A percentile compares a stretch with the other conserved stretches of the same genome.
These are phyloP conservation scores for Amphirosellinia nigrospora DNA, from an alignment of 495 filamentous ascomycete species.

Conservation along the genomic window DNA sequence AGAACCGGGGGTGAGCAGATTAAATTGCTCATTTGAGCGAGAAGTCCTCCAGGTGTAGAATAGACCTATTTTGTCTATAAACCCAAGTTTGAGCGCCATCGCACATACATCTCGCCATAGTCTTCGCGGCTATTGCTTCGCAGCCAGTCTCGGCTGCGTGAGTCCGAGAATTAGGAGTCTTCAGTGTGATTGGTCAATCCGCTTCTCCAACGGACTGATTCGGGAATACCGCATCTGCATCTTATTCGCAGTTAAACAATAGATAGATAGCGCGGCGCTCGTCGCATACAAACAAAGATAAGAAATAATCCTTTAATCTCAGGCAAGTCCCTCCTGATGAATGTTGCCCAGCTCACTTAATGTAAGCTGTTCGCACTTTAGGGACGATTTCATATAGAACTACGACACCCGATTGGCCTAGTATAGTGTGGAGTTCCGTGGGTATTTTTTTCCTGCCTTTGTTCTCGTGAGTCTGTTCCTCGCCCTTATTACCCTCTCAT, in stretches of 20 bases:
- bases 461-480: slow-evolving; percentile 10
- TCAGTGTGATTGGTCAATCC: slow-evolving; percentile 1
- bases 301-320: slow-evolving; percentile 5
- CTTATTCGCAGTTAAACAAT: background rate
- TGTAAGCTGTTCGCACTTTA: background rate
- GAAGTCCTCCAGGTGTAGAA: background rate
- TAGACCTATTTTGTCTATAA: slow-evolving; percentile 6
- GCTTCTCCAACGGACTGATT: slow-evolving; percentile 3
- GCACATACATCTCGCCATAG: background rate
- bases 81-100: background rate
- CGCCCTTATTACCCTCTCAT: slow-evolving; percentile 24
- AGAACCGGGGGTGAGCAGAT: background rate
- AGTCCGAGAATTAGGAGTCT: background rate
- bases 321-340: background rate
- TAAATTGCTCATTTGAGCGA: background rate
- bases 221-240: background rate
- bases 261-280: slow-evolving; percentile 2
- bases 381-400: background rate
- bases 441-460: background rate
- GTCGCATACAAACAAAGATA: slow-evolving; percentile 13
- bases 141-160: background rate
- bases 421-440: slow-evolving; percentile 8
- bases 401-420: slow-evolving; percentile 7
- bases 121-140: background rate
- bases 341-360: background rate